Evolutionary conservation across 1,284 basidiomycete species (phyloP), one percentile per base, ranked within the genome.

Genomic region (Ustilago loliicola): DNA sequence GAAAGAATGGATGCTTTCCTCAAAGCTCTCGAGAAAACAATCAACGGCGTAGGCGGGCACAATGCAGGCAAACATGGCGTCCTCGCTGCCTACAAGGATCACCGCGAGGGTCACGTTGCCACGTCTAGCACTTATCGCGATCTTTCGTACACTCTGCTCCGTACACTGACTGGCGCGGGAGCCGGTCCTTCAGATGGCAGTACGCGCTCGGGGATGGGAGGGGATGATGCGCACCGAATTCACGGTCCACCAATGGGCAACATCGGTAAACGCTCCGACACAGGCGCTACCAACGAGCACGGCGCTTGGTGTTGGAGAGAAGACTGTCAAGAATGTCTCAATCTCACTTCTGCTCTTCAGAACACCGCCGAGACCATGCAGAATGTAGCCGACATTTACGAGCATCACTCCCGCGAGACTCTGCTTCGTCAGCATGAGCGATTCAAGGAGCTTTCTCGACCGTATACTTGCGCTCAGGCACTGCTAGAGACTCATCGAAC

Each of bases 291-390:
- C 66, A 94, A 94, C 80, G 88, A 89, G 15, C 90, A 93, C 23
- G 91, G 92, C 1, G 93, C 92, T 1, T 93, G 94, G 93, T 94
- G 93, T 85, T 95, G 93, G 93, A 88, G 91, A 23, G 92, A 94
- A 66, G 89, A 89, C 2, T 94, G 92, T 84, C 86, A 89, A 91
- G 93, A 91, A 40, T 94, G 93, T 83, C 87, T 94, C 32, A 89
- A 89, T 62, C 86, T 94, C 56, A 93, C 93, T 0, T 94, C 92
- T 79, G 92, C 91, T 0, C 87, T 94, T 70, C 93, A 94, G 85
- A 91, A 91, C 82, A 91, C 91, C 0, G 90, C 90, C 7, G 93
- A 94, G 72, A 90, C 90, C 0, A 82, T 95, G 51, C 92, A 93
- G 77, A 90, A 87, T 58, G 90, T 94, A 1, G 92, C 92, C 0